Evolutionary conservation across 83 land plant species (phyloP).

Genomic region (Picea engelmannii): DNA sequence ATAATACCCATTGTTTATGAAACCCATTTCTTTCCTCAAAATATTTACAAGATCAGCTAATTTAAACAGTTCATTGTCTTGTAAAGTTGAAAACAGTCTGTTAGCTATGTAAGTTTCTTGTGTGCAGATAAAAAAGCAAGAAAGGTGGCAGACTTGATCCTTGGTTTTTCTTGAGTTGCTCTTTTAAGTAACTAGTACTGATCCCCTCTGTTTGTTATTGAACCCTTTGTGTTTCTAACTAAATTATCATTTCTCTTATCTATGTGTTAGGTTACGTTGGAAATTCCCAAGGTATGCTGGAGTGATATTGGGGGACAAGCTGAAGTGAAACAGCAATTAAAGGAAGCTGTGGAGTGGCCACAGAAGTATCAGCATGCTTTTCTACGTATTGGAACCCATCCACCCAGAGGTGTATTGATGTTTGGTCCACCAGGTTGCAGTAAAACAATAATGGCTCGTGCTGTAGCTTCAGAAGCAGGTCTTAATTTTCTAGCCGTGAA

Average conservation of each 20-base stretch:
- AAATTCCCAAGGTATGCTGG: conserved; percentile 93
- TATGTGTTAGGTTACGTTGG: conserved; percentile 75
- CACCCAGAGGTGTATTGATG: conserved; percentile 80
- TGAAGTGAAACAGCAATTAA: conserved; percentile 80
- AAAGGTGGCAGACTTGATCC: background rate
- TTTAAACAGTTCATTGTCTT: background rate
- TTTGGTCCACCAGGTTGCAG: conserved; percentile 99
- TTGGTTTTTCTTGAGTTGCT: background rate
- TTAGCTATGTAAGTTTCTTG: background rate
- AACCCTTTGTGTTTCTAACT: background rate
- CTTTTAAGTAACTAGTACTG: background rate
- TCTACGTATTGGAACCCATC: conserved; percentile 74
- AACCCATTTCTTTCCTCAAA: background rate
- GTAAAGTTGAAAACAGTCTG: background rate
- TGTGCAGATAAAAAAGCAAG: background rate
- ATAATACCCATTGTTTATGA: background rate
- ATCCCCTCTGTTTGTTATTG: background rate
- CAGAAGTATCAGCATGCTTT: conserved; percentile 82
- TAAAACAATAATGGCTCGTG: conserved; percentile 96
- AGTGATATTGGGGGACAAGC: conserved; percentile 92
- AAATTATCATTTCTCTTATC: background rate
- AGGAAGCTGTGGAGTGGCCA: conserved; percentile 95
- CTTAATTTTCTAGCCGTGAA: conserved; percentile 94
- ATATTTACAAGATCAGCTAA: background rate
- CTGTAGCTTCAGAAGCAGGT: conserved; percentile 92